Base-by-base conservation (phyloP, 1,284 basidiomycete species). In the Polyporus tsugae region DNA sequence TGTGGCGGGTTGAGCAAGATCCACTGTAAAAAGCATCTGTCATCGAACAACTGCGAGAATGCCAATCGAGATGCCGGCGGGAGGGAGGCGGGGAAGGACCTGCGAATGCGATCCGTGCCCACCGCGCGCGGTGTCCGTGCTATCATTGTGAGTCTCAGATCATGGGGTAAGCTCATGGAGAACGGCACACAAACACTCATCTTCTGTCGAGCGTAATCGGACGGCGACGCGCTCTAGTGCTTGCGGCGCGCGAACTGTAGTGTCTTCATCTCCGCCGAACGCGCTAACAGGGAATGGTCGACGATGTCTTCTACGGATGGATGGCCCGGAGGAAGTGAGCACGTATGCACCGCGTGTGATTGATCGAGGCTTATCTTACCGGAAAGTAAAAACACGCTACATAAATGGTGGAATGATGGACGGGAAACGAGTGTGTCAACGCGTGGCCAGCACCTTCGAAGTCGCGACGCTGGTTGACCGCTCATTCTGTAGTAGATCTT, bases 361-460 rank as follows among this genome's bases (percentile, higher is more conserved):
- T 17, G 52, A 55, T 55, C 52, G 52, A 55, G 52, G 52, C 52
- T 29, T 33, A 33, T 55, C 52, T 6, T 33, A 49, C 22, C 46
- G 52, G 17, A 35, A 19, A 55, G 29, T 15, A 33, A 19, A 17
- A 55, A 55, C 52, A 35, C 52, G 52, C 52, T 6, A 35, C 29
- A 17, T 11, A 29, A 10, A 29, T 55, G 25, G 29, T 13, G 39
- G 9, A 29, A 53, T 17, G 52, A 6, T 15, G 10, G 4, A 7
- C 29, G 15, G 25, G 13, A 6, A 6, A 22, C 7, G 44, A 29
- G n/a, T 4, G 9, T 22, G 46, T 49, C 46, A 19, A 6, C 52
- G 29, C 13, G 6, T 25, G 0, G 0, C 9, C 22, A 49, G 10
- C 15, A 35, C 15, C 29, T 53, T 55, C 52, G 52, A 53, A 53